Evolutionary conservation across 768 basidiomycete species (phyloP), one percentile per base, ranked within the genome.

Genomic region (Plicaturopsis crispa): DNA sequence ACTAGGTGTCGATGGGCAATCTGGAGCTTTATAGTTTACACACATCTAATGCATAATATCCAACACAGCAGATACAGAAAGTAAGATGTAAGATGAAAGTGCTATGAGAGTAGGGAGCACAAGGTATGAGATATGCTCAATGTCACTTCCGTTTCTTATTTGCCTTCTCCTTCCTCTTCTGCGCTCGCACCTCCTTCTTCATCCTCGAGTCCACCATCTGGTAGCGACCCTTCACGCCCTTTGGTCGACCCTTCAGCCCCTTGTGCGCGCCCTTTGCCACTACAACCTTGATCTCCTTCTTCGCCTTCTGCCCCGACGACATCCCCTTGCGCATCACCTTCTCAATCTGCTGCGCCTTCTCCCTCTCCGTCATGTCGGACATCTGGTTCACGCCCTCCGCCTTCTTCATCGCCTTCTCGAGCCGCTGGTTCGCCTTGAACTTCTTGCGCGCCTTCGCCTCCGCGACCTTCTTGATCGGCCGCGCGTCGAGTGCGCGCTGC

Each of bases 401-500:
- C 62, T 92, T 98, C 67, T 89, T 94, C 74, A 89, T 76, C 7
- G 90, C 87, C 59, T 90, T 94, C 51, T 93, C 89, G 10, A 97
- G 63, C 33, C 80, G 72, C 48, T 86, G 84, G 10, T 75, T 71
- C 8, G 92, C 89, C 61, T 82, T 89, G 55, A 88, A 65, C 65
- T 97, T 97, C 65, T 99, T 99, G 45, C 96, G 76, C 20, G 90
- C 92, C 60, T 98, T 98, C 11, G 96, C 96, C 62, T 98, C 96
- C 6, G 94, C 96, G 5, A 98, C 77, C 69, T 99, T 99, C 67
- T 96, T 98, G 65, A 99, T 98, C 13, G 96, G 96, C 18, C 96
- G 79, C 1, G 94, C 91, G 55, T 99, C 92, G 35, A 99, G 68
- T 11, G 91, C 88, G 10, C 94, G 84, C 61, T 93, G 87, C 60